Percentiles rank a stretch among this genome's conserved stretches.
Evolutionary conservation across 257 asterid species (phyloP).

Genomic region (Schizonepeta tenuifolia): DNA sequence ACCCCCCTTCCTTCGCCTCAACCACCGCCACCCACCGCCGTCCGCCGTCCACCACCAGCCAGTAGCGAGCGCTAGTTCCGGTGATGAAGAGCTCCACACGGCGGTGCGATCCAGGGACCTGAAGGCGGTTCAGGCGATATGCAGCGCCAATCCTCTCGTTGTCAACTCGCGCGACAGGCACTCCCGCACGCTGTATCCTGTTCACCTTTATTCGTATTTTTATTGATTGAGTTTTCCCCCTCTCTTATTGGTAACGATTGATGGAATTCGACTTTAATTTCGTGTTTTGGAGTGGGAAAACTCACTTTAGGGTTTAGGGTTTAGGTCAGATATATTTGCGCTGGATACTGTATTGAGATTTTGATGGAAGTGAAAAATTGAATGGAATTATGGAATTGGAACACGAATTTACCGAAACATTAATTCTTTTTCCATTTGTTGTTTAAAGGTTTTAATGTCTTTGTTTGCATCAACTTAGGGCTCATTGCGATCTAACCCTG

Average conservation of each 20-base stretch:
- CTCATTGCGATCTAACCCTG: neutral
- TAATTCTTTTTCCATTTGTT: neutral
- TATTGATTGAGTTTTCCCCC: neutral
- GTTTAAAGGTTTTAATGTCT: neutral
- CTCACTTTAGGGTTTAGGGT: neutral
- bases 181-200: constrained; percentile 96
- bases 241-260: neutral
- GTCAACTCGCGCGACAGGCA: constrained; percentile 85
- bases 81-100: constrained; percentile 63
- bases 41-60: too few relatives aligned
- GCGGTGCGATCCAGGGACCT: constrained; percentile 94
- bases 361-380: constrained; percentile 1
- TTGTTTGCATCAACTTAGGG: neutral
- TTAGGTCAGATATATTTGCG: neutral
- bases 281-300: constrained; percentile 11
- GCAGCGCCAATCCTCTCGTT: constrained; percentile 79
- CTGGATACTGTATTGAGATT: neutral
- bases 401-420: constrained; percentile 18
- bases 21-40: too few relatives aligned
- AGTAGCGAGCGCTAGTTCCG: constrained; percentile 35
- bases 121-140: constrained; percentile 61
- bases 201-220: neutral
- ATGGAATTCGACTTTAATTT: constrained; percentile 1
- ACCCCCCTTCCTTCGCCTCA: too few relatives aligned
- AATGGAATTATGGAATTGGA: constrained; percentile 7